Base-by-base conservation (phyloP, 345 rosid species). In the Citrus trifoliata region DNA sequence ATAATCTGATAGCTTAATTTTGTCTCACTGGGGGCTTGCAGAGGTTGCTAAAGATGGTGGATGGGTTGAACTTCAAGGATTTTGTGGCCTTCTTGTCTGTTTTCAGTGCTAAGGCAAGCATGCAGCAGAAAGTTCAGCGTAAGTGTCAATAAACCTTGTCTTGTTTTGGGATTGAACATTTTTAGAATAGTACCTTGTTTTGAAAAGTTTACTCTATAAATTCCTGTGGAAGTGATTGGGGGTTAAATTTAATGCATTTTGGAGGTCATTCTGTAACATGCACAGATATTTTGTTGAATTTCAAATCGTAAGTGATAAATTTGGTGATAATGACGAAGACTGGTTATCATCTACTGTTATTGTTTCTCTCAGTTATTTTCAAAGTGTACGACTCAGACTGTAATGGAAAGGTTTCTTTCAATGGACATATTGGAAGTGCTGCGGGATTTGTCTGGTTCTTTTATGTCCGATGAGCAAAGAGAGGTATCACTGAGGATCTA, bases 61-160 rank as follows among this genome's bases (percentile, higher is more conserved):
- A 92, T 64, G 93, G 93, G 9, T 84, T 90, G 89, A 92, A 92
- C 79, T 92, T 92, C 40, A 92, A 89, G 89, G 94, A 89, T 76
- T 92, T 92, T 77, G 92, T 89, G 42, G 92, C 91, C 55, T 92
- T 90, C 86, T 83, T 92, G 85, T 92, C 97, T 38, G 83, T 88
- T 10, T 92, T 90, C 75, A 89, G 92, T 83, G 80, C 90, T 48
- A 88, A 85, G 82, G 92, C 97, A 74, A 85, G 83, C 59, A 22
- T 73, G 48, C 88, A 80, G 71, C 87, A 89, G 82, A 92, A 90
- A 85, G 59, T 90, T 56, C 84, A 85, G 63, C 69, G 94, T 92
- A 76, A 81, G 87, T 82, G 61, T 75, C 53, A 38, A 51, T 64
- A 56, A n/a, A 13, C 42, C 38, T 35, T 79, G 12, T 24, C 8